phyloP scores from a whole-genome alignment of 1,284 basidiomycete species.

The Fomitopsis betulina region DNA sequence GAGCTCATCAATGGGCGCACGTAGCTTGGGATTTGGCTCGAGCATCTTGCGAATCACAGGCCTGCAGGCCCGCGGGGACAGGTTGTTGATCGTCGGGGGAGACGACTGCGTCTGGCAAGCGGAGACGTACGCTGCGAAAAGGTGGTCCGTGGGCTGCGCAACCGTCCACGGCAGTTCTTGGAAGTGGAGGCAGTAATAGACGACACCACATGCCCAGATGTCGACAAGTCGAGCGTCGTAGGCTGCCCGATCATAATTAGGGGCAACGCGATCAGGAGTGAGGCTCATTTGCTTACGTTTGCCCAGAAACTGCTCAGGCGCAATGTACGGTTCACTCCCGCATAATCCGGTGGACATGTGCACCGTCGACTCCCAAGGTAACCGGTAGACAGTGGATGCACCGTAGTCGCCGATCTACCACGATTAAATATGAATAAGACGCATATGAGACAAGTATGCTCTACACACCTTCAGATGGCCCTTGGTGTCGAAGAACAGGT shows the following conservation, averaged over 20 bases:
- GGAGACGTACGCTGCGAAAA: conserved; percentile 81
- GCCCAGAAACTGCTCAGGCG: conserved; percentile 93
- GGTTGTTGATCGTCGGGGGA: conserved; percentile 81
- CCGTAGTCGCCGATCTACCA: conserved; percentile 96
- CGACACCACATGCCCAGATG: conserved; percentile 95
- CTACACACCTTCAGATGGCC: conserved; percentile 85
- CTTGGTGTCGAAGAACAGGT: conserved; percentile 88
- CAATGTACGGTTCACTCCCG: conserved; percentile 97
- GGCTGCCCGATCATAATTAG: conserved; percentile 48
- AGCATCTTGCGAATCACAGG: conserved; percentile 91
- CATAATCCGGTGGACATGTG: conserved; percentile 97
- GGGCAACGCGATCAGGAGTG: conserved; percentile 21
- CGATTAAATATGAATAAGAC: conserved; percentile 5
- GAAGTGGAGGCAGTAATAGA: conserved; percentile 98
- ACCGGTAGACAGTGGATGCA: conserved; percentile 95
- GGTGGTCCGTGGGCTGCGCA: conserved; percentile 79
- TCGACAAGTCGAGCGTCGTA: conserved; percentile 98
- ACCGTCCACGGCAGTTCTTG: conserved; percentile 97
- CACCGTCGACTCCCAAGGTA: conserved; percentile 97
- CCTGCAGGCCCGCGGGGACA: conserved; percentile 84
- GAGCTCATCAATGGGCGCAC: conserved; percentile 81
- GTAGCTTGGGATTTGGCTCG: conserved; percentile 85
- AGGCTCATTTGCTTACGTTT: conserved; percentile 72
- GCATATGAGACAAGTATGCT: not conserved
- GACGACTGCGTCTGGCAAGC: conserved; percentile 49